Evolutionary conservation across 768 basidiomycete species (phyloP), one percentile per base, ranked within the genome.

Genomic region (Mycena pura): DNA sequence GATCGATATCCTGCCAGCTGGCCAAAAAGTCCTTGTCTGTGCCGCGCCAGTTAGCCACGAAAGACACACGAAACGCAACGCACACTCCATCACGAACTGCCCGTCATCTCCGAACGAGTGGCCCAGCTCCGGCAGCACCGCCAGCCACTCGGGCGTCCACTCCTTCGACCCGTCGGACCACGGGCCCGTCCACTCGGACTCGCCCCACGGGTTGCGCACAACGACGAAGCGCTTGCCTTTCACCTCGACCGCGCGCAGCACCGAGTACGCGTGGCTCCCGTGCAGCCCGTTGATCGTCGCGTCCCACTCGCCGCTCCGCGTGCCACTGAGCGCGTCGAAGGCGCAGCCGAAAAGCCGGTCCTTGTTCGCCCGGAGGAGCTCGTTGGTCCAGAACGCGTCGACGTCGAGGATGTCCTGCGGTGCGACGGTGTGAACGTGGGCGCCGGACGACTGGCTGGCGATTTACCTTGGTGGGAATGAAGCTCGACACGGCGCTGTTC

Each of bases 91-190:
- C 17, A 86, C 74, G 55, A 86, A 86, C 52, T 83, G 75, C 1
- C 85, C 85, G 57, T 83, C 80, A 31, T 80, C 69, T 2, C 84
- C 84, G 57, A 86, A 86, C 1, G 69, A 55, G 68, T 86, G 84
- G 5, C 71, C 75, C 0, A 87, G 72, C 27, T 70, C 69, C 0
- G 76, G 72, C 5, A 86, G 73, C 3, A 76, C 69, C 22, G 73
- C 72, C 0, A 84, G 60, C 84, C 84, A 85, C 58, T 85, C 83
- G 9, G 60, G 55, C 1, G 78, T 83, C 85, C 85, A 86, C 65
- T 86, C 84, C 59, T 84, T 84, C 5, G 82, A 80, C 0, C 85
- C 84, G 64, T 86, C 84, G 1, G 79, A 79, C 84, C 84, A 85
- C 0, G 78, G 72, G 5, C 84, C 84, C 2, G 74, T 80, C 83